Evolutionary conservation across 2,329 filamentous ascomycete genomes (phyloP), one percentile per base, ranked within the genome.

Genomic region (Microdochium trichocladiopsis): DNA sequence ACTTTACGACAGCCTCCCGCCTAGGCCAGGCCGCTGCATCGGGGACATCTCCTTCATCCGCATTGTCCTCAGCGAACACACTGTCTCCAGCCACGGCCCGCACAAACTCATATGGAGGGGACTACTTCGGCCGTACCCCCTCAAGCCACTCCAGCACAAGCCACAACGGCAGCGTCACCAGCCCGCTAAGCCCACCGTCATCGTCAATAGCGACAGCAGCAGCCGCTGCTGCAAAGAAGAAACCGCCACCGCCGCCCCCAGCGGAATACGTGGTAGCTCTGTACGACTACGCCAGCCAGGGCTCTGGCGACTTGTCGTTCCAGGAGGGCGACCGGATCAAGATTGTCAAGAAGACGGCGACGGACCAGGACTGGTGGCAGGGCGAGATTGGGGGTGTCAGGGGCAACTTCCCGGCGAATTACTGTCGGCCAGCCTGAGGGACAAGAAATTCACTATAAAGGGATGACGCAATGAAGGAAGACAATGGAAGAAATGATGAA

Each of bases 301-400:
- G 78, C 6, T 67, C 72, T 2, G 88, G 87, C 0, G 90, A 95
- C 65, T 65, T 95, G 50, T 77, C 77, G 2, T 95, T 95, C 63
- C 75, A 75, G 25, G 87, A 92, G 66, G 90, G 89, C 2, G 90
- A 94, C 61, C 76, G 79, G 49, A 95, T 95, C 59, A 81, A 77
- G 47, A 84, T 95, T 3, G 63, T 91, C 28, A 88, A 88, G 72
- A 90, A 87, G 72, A 94, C 90, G 2, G 79, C 82, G 6, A 90
- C 85, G 55, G 86, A 83, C 22, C 87, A 94, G 69, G 90, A 94
- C 64, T 95, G 90, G 89, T 95, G 90, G 90, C 81, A 89, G 56
- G 90, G 90, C 12, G 88, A 94, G 67, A 57, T 92, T 14, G 74
- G 75, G 41, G 89, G 89, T 0, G 66, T 74, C 24, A 79, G 76